phyloP scores from a whole-genome alignment of 495 filamentous ascomycete genomes.

The Thermochaetoides thermophila region DNA sequence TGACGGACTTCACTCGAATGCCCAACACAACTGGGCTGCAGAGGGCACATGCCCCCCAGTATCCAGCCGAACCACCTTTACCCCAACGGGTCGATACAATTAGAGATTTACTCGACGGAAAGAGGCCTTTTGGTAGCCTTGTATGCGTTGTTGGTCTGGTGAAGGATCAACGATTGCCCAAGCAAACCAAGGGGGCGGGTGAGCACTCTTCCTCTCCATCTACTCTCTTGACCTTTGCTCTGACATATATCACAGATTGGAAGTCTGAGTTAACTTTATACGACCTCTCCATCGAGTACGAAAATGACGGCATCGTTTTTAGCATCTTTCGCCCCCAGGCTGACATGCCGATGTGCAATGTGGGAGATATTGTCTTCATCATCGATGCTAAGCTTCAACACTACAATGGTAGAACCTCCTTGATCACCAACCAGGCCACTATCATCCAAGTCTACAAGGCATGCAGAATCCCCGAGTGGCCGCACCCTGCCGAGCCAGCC shows the following conservation, averaged over 20 bases:
- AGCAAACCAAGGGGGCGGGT: slow-evolving; percentile 26
- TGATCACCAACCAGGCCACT: slow-evolving; percentile 24
- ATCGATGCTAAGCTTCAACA: slow-evolving; percentile 24
- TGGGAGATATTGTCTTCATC: slow-evolving; percentile 28
- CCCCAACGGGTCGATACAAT: slow-evolving; percentile 20
- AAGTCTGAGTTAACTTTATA: slow-evolving; percentile 25
- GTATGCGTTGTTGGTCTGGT: slow-evolving; percentile 36
- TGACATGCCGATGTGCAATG: slow-evolving; percentile 25
- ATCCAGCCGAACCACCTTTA: slow-evolving; percentile 7
- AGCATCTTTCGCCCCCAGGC: slow-evolving; percentile 28
- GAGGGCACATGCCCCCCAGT: not conserved
- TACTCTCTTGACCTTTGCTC: not conserved
- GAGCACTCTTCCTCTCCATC: not conserved
- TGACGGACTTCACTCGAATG: too few relatives aligned
- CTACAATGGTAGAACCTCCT: slow-evolving; percentile 12
- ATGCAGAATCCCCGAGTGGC: slow-evolving; percentile 24
- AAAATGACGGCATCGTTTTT: slow-evolving; percentile 16
- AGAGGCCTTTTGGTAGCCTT: slow-evolving; percentile 12
- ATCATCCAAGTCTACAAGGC: slow-evolving; percentile 24
- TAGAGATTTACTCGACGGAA: slow-evolving; percentile 17
- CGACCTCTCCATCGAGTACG: slow-evolving; percentile 25
- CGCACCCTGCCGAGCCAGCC: slow-evolving; percentile 20
- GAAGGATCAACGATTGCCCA: slow-evolving; percentile 32
- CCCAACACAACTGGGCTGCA: too few relatives aligned
- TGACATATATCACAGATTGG: slow-evolving; percentile 20